These are phyloP conservation scores for Pisolithus thermaeus DNA, from an alignment of 1,284 basidiomycete genomes.

Conservation along the genomic window DNA sequence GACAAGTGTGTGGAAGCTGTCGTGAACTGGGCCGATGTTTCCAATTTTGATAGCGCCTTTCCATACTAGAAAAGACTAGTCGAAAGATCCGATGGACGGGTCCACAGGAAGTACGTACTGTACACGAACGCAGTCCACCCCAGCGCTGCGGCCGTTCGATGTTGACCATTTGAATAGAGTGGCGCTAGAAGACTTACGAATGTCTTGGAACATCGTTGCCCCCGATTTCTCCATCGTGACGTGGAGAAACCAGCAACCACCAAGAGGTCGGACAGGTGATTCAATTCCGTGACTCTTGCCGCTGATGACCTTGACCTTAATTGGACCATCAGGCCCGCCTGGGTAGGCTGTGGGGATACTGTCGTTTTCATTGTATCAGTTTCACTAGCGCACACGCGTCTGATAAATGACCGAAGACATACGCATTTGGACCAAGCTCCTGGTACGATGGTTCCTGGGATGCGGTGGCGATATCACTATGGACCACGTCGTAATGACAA, in stretches of 20 bases:
- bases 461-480: neutral
- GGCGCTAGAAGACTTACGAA: conserved; percentile 51
- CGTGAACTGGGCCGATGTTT: conserved; percentile 42
- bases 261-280: conserved; percentile 85
- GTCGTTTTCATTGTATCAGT: conserved; percentile 6
- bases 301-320: conserved; percentile 81
- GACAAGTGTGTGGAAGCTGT: conserved; percentile 74
- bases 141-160: conserved; percentile 37
- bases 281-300: conserved; percentile 83
- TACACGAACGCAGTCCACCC: conserved; percentile 85
- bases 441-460: conserved; percentile 68
- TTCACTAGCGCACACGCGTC: neutral
- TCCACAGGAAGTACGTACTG: conserved; percentile 38
- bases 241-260: conserved; percentile 94
- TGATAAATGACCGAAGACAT: conserved; percentile 4
- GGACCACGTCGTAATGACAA: neutral
- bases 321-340: conserved; percentile 61
- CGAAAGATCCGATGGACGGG: conserved; percentile 8
- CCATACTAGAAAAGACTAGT: conserved; percentile 41
- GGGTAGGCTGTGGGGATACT: conserved; percentile 75
- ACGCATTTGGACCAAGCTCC: conserved; percentile 64
- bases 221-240: conserved; percentile 63
- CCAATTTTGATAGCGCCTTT: conserved; percentile 63
- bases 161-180: conserved; percentile 2
- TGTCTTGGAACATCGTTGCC: conserved; percentile 73